Conservation (phyloP, 1,284 basidiomycete species). For the Somion occarium region DNA sequence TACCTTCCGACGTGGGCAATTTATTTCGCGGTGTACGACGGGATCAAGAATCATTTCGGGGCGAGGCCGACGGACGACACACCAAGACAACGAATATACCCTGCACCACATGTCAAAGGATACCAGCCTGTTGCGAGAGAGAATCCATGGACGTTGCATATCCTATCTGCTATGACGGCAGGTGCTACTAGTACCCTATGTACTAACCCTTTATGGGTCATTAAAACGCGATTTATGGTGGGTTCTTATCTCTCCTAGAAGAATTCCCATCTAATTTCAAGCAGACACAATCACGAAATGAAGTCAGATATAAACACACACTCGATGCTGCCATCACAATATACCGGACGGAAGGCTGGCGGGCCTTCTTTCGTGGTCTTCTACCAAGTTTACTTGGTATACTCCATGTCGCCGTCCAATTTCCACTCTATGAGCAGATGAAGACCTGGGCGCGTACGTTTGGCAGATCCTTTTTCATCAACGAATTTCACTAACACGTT, state of each 20-base stretch:
- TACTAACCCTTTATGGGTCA: slow-evolving; percentile 95
- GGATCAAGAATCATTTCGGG: slow-evolving; percentile 81
- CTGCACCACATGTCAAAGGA: slow-evolving; percentile 77
- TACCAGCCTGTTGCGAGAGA: slow-evolving; percentile 74
- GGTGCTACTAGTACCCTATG: slow-evolving; percentile 87
- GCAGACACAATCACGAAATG: slow-evolving; percentile 73
- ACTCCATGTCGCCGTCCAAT: slow-evolving; percentile 90
- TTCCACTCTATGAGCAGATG: slow-evolving; percentile 91
- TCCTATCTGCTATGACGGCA: slow-evolving; percentile 89
- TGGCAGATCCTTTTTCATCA: slow-evolving; percentile 6
- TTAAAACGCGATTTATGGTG: slow-evolving; percentile 98
- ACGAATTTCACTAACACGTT: background rate
- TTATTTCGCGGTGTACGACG: slow-evolving; percentile 96
- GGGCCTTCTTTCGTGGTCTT: slow-evolving; percentile 90
- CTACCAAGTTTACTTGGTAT: slow-evolving; percentile 88
- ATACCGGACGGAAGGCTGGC: slow-evolving; percentile 78
- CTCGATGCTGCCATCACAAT: slow-evolving; percentile 84
- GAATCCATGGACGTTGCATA: slow-evolving; percentile 80
- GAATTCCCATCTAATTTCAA: background rate
- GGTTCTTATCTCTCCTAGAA: slow-evolving; percentile 22
- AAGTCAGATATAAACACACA: slow-evolving; percentile 81
- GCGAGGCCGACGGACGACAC: slow-evolving; percentile 43
- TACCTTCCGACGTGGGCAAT: slow-evolving; percentile 98
- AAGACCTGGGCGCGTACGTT: slow-evolving; percentile 79
- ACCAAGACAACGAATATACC: slow-evolving; percentile 48